Conservation (phyloP, 1,139 yeast species). For the Sugiyamaella pinicola region DNA sequence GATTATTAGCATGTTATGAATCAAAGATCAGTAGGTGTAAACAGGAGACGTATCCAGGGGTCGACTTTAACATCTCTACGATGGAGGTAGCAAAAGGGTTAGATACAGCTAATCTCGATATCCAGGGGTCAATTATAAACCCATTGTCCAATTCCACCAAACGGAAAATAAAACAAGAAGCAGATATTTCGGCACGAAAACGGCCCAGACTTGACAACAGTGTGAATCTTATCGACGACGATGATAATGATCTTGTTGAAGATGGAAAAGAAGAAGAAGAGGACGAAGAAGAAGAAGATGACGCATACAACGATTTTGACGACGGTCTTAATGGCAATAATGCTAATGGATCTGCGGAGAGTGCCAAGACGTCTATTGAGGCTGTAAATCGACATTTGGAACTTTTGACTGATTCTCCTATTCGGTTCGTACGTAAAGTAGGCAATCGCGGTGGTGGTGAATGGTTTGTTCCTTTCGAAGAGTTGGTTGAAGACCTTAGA, state of each 20-base stretch:
- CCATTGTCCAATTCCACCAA: conserved; percentile 16
- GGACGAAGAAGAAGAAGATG: conserved; percentile 18
- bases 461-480: conserved; percentile 46
- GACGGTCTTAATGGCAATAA: conserved; percentile 51
- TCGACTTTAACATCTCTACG: conserved; percentile 41
- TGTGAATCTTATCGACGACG: conserved; percentile 36
- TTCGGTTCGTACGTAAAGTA: conserved; percentile 39
- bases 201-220: conserved; percentile 31
- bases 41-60: conserved; percentile 34
- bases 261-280: conserved; percentile 2
- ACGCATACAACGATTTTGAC: conserved; percentile 23
- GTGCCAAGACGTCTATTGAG: conserved; percentile 45
- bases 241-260: conserved; percentile 33
- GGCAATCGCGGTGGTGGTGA: conserved; percentile 46
- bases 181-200: conserved; percentile 21
- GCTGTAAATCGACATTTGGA: conserved; percentile 40
- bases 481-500: conserved; percentile 46
- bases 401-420: conserved; percentile 39
- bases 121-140: conserved; percentile 32
- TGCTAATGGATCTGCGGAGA: conserved; percentile 27
- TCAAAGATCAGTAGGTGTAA: conserved; percentile 35
- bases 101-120: conserved; percentile 33
- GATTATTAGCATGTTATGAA: conserved; percentile 62
- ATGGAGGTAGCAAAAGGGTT: conserved; percentile 38
- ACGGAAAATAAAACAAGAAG: conserved; percentile 22